phyloP scores from a whole-genome alignment of 805 yeast genomes.

The Jamesozyma piceae region DNA sequence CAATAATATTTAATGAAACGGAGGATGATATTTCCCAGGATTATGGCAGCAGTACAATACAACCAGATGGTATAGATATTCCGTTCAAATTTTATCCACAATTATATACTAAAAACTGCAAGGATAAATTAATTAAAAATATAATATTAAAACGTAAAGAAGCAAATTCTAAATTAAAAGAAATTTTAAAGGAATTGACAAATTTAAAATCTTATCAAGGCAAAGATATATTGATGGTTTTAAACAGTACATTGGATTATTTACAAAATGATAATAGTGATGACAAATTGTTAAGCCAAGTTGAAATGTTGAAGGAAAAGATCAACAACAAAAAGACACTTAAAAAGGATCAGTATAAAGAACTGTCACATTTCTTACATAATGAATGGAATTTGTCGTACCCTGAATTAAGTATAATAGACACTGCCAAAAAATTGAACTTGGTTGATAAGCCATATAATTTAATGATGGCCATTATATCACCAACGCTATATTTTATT shows the following conservation, averaged over 20 bases:
- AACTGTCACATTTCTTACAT: slow-evolving; percentile 19
- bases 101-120: slow-evolving; percentile 22
- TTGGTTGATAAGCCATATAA: slow-evolving; percentile 23
- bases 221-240: slow-evolving; percentile 21
- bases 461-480: slow-evolving; percentile 20
- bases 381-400: slow-evolving; percentile 23
- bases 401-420: slow-evolving; percentile 21
- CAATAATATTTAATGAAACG: slow-evolving; percentile 26
- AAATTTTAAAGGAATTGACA: slow-evolving; percentile 16
- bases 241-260: slow-evolving; percentile 25
- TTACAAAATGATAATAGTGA: slow-evolving; percentile 11
- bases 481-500: slow-evolving; percentile 23
- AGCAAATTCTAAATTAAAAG: slow-evolving; percentile 14
- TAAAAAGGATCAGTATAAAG: slow-evolving; percentile 22
- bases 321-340: slow-evolving; percentile 7
- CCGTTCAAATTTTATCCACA: slow-evolving; percentile 30
- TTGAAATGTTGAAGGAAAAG: not conserved
- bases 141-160: slow-evolving; percentile 16
- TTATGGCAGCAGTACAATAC: slow-evolving; percentile 1
- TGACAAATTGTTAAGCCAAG: slow-evolving; percentile 3
- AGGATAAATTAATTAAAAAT: slow-evolving; percentile 21
- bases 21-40: slow-evolving; percentile 20
- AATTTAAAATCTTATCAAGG: slow-evolving; percentile 26
- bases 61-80: slow-evolving; percentile 23
- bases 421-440: slow-evolving; percentile 18